These are phyloP conservation scores for Monilinia vaccinii-corymbosi DNA, from an alignment of 2,329 filamentous ascomycete species.

Conservation along the genomic window DNA sequence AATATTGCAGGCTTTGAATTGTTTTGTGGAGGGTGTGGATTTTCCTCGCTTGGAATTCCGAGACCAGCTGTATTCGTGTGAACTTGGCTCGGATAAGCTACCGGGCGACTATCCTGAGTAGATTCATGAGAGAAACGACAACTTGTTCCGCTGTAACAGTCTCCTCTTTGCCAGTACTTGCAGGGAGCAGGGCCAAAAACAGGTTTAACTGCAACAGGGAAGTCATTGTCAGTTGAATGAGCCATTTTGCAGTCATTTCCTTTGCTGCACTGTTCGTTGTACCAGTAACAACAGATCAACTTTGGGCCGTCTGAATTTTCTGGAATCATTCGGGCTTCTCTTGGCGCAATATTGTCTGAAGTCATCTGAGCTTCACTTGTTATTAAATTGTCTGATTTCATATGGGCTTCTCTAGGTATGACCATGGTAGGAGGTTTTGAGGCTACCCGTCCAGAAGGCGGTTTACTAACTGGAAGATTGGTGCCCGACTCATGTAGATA, in stretches of 20 bases:
- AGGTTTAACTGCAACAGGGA: background rate
- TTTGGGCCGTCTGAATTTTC: background rate
- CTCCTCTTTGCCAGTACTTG: background rate
- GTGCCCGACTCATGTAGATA: background rate
- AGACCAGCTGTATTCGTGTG: background rate
- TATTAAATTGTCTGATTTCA: background rate
- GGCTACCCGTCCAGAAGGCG: background rate
- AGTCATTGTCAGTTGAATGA: background rate
- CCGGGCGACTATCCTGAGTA: background rate
- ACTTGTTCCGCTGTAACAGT: background rate
- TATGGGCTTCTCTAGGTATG: background rate
- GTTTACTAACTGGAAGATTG: background rate
- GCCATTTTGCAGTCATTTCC: background rate
- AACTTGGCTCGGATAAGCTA: background rate
- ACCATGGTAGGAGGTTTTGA: background rate
- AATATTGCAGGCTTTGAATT: background rate
- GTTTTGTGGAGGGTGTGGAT: background rate
- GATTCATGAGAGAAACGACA: background rate
- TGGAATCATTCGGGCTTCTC: background rate
- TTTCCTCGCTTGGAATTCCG: background rate
- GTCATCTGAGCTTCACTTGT: background rate
- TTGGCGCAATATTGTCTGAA: background rate
- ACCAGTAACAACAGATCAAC: conserved; percentile 4
- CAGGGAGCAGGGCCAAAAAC: background rate
- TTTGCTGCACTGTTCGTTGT: conserved; percentile 5